Base-by-base conservation (phyloP, 177 flowering plant species). In the Vitis hybrid region DNA sequence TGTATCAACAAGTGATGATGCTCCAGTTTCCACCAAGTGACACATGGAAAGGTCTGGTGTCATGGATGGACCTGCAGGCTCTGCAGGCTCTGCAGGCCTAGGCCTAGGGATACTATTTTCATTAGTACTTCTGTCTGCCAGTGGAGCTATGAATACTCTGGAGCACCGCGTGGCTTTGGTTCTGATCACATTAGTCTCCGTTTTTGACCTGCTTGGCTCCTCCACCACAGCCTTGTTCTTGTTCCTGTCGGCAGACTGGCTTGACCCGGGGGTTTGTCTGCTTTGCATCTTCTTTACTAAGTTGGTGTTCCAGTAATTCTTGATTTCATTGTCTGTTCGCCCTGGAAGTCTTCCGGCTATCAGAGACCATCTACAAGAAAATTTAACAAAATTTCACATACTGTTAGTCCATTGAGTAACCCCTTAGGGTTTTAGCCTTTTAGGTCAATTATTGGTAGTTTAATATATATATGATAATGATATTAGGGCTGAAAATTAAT, bases 311-410 rank as follows among this genome's bases (percentile, higher is more conserved):
- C 86, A 82, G 64, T 82, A 79, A 67, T 79, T 79, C 69, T 82
- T 82, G 49, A 79, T 82, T 77, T 82, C 85, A 78, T 82, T 82
- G 78, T 82, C 82, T 75, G 82, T 79, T 77, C 82, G 75, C 51
- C 81, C 85, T 21, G 82, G 84, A 56, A 83, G 71, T 58, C 86
- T 79, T 30, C 86, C 83, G 3, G 86, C 86, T 40, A 83, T 83
- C 49, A 83, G 64, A 27, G 86, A 77, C 86, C 84, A 83, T 69
- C 84, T 83, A 13, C 30, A 5, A 11, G 13, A 54, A 14, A 10
- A 27, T 7, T 52, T 32, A 55, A 27, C 0, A 46, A n/a, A 48
- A 27, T 52, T 50, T 24, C 12, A 54, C 14, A 54, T 27, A 27
- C 27, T 27, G 27, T 27, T 27, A 27, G 27, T 27, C 27, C 27